Base-by-base conservation (phyloP, 306 rosid genomes). In the Prunus davidiana region DNA sequence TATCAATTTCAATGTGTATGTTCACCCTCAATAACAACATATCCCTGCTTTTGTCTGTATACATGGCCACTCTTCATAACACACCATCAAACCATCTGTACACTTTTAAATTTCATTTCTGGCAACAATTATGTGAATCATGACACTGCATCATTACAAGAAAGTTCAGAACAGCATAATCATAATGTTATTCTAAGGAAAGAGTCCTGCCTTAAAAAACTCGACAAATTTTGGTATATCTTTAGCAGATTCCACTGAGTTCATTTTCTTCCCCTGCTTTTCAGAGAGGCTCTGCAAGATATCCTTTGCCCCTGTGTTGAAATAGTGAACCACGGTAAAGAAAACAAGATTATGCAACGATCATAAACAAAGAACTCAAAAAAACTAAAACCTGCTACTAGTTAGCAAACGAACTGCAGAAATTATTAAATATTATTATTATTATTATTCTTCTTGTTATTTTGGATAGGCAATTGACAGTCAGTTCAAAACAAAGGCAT, bases 221-320 rank as follows among this genome's bases (percentile, higher is more conserved):
- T 90, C 93, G 52, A 92, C 57, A 74, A 95, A 95, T 74, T 80
- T 80, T 4, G 89, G 87, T 80, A 95, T 95, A 82, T 95, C 96
- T 81, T 88, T 87, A 55, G 92, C 82, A 15, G 98, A 95, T 82
- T 95, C 93, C 55, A 80, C 82, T 58, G 95, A 89, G 82, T 87
- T 82, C 98, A 95, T 95, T 80, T 64, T 71, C 81, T 81, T 86
- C 74, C 98, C 98, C 74, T 92, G 98, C 87, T 92, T 95, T 86
- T 90, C 97, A 7, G 98, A 95, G 79, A 95, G 81, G 78, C 74
- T 89, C 83, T 89, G 92, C 85, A 92, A 80, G 52, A 95, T 85
- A 68, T 95, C 97, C 88, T 95, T 95, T 51, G 88, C 97, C 86
- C 97, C 98, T 95, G 82, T 80, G 64, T 55, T 67, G 46, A 67